Percentiles rank a stretch among this genome's conserved stretches.
Conservation (phyloP, 2,329 filamentous ascomycete species). For the Niveomyces coronatus region DNA sequence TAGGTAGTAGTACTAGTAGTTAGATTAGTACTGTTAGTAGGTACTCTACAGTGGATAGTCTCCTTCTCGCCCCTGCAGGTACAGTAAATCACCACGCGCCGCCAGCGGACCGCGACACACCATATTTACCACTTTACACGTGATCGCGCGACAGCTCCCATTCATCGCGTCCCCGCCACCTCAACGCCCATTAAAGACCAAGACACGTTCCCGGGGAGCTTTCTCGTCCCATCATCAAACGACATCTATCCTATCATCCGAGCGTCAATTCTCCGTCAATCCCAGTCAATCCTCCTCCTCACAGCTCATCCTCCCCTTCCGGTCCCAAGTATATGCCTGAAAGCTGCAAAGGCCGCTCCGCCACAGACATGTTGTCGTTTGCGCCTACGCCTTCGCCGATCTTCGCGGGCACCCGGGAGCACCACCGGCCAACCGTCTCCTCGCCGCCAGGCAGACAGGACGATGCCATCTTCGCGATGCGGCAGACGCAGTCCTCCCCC, state of each 20-base stretch:
- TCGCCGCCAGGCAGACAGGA: slow-evolving; percentile 35
- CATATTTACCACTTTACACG: slow-evolving; percentile 16
- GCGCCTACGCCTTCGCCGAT: slow-evolving; percentile 30
- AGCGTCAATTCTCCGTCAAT: not conserved
- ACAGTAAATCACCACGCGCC: no score
- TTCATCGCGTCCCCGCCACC: not conserved
- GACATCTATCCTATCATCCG: not conserved
- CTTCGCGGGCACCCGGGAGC: slow-evolving; percentile 32
- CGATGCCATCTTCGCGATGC: slow-evolving; percentile 29
- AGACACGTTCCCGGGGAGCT: not conserved
- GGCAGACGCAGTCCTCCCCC: slow-evolving; percentile 35
- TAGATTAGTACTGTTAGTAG: no score
- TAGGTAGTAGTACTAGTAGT: no score
- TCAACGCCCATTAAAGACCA: slow-evolving; percentile 5
- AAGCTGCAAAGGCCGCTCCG: slow-evolving; percentile 15
- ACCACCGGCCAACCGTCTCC: slow-evolving; percentile 34
- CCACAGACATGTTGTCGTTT: slow-evolving; percentile 30
- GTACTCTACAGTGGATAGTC: no score
- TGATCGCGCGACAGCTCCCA: slow-evolving; percentile 19
- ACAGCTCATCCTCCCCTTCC: not conserved
- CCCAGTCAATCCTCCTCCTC: not conserved
- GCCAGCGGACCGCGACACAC: no score
- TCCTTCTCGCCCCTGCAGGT: no score
- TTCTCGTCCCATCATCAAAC: not conserved
- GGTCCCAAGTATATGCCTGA: slow-evolving; percentile 17